Base-by-base conservation (phyloP, 768 basidiomycete genomes). In the Hebeloma cylindrosporum region DNA sequence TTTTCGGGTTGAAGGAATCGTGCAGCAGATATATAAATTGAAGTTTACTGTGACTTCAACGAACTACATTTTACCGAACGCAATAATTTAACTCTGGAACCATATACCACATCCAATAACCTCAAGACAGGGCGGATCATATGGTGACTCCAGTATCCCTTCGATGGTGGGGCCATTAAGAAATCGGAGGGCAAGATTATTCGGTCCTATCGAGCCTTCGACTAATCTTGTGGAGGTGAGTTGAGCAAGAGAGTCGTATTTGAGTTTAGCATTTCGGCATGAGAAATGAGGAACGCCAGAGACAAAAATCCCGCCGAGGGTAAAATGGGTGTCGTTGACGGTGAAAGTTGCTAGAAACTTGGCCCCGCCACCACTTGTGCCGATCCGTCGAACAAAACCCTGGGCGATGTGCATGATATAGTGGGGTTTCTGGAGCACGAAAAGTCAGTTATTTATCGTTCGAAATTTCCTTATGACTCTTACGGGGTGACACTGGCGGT, bases 41-140 rank as follows among this genome's bases (percentile, higher is more conserved):
- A n/a, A n/a, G n/a, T n/a, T n/a, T n/a, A n/a, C n/a, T n/a, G n/a
- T n/a, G n/a, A n/a, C n/a, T n/a, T n/a, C n/a, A n/a, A n/a, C n/a
- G n/a, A n/a, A n/a, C n/a, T n/a, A n/a, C n/a, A n/a, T n/a, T n/a
- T n/a, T n/a, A n/a, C n/a, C n/a, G n/a, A n/a, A n/a, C n/a, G n/a
- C n/a, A n/a, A n/a, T n/a, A 6, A 26, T 5, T 35, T 27, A 44
- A 21, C 14, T 44, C 7, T 44, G 43, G 13, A 44, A 44, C 43
- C 43, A 44, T 13, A 44, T 35, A 14, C 43, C 43, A 44, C 43
- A 44, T 35, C 43, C 43, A 25, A 44, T 29, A 21, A 44, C 21
- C 14, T 44, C 32, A 9, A 25, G 6, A 27, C 18, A 8, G 17
- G 33, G 30, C 4, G 30, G 32, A 17, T 44, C 43, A 16, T 14